phyloP scores from a whole-genome alignment of 495 filamentous ascomycete species.

The Parathielavia hyrcaniae region DNA sequence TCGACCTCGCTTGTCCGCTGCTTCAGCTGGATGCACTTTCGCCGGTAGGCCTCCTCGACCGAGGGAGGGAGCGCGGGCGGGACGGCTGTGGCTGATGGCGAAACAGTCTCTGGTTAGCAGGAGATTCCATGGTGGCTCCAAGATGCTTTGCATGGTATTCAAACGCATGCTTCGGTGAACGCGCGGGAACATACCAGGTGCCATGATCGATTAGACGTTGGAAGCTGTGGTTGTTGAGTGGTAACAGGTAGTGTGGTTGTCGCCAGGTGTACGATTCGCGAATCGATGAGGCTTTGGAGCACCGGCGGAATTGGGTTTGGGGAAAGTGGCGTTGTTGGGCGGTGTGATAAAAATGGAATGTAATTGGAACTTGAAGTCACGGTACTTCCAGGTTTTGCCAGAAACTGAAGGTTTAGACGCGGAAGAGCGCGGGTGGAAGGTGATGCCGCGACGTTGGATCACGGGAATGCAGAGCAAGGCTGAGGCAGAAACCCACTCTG shows the following conservation, averaged over 20 bases:
- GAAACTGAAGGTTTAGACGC: no score
- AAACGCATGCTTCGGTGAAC: background rate
- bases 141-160: background rate
- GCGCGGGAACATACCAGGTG: slow-evolving; percentile 25
- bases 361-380: no score
- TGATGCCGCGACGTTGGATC: no score
- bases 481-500: slow-evolving; percentile 3
- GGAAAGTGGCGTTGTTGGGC: background rate
- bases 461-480: slow-evolving; percentile 20
- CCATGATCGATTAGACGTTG: slow-evolving; percentile 16
- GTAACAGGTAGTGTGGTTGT: no score
- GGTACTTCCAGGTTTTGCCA: no score
- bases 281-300: no score
- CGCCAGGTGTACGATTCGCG: background rate
- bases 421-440: no score
- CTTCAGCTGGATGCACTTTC: slow-evolving; percentile 94
- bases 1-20: slow-evolving; percentile 86
- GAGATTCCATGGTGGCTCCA: background rate
- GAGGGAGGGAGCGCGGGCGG: slow-evolving; percentile 76
- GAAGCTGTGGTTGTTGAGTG: background rate
- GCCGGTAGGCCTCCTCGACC: slow-evolving; percentile 90
- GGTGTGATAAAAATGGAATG: no score
- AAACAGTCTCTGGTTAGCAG: slow-evolving; percentile 9
- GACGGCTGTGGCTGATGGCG: slow-evolving; percentile 37
- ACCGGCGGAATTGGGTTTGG: background rate